Base-by-base conservation (phyloP, 176 grass and related monocot genomes). In the Saccharum officinarum region DNA sequence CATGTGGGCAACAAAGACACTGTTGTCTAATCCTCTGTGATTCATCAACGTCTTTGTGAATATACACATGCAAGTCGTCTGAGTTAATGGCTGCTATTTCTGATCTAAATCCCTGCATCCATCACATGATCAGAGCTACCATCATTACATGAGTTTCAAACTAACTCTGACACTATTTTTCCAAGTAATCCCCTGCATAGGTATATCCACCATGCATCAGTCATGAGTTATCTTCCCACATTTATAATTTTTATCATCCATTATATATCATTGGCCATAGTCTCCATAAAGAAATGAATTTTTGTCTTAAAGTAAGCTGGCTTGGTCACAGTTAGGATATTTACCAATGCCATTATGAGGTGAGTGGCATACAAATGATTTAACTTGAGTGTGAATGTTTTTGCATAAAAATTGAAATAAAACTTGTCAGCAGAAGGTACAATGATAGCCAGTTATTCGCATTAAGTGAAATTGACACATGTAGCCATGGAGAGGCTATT, bases 41-140 rank as follows among this genome's bases (percentile, higher is more conserved):
- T 69, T 67, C 41, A 9, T 75, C 9, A 1, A 54, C 14, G 57
- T 70, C 50, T 82, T 74, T 86, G 23, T 2, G 0, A 66, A 75
- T 82, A 85, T 63, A 57, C 11, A 38, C 20, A 67, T 83, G 67
- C 25, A 90, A 79, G 28, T 45, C 45, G 60, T 81, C 8, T 90
- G 83, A 90, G 55, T 77, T 82, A 86, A 86, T 82, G 78, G 72
- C 66, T 86, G 64, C 52, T 86, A 45, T 86, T 88, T 84, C 45
- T 84, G 75, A 25, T 84, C 42, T 79, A 55, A 84, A 79, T 84
- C 34, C 26, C 42, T 88, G 67, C 72, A 82, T 50, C 73, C 31
- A 83, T 83, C 72, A 69, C n/a, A 64, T 60, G 37, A 72, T 82
- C 62, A 70, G 30, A 16, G 52, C 73, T 62, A 77, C 73, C 50